phyloP scores from a whole-genome alignment of 1,139 yeast species.

The Debaryomycetaceae sp. region DNA sequence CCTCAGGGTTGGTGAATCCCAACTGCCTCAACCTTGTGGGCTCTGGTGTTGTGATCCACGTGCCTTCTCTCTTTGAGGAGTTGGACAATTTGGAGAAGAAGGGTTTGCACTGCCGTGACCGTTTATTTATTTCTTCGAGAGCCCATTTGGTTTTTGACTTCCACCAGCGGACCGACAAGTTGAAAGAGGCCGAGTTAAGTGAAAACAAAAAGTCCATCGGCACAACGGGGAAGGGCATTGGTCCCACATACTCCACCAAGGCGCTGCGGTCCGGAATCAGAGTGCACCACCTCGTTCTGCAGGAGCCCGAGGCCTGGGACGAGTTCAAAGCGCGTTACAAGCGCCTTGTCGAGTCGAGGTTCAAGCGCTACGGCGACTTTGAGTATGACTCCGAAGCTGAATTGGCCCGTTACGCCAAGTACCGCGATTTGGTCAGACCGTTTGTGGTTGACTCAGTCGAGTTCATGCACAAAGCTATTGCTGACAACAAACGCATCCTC shows the following conservation, averaged over 20 bases:
- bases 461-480: slow-evolving; percentile 83
- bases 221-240: slow-evolving; percentile 98
- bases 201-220: slow-evolving; percentile 88
- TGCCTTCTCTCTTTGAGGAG: slow-evolving; percentile 90
- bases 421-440: slow-evolving; percentile 74
- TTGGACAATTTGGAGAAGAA: slow-evolving; percentile 74
- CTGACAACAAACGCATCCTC: slow-evolving; percentile 74
- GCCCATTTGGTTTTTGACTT: slow-evolving; percentile 96
- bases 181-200: slow-evolving; percentile 89
- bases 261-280: slow-evolving; percentile 96
- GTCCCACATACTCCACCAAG: slow-evolving; percentile 96
- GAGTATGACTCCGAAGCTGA: slow-evolving; percentile 84
- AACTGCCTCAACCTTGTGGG: slow-evolving; percentile 88
- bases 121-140: slow-evolving; percentile 85
- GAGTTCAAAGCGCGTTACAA: slow-evolving; percentile 78
- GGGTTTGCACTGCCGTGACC: slow-evolving; percentile 73
- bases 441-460: slow-evolving; percentile 90
- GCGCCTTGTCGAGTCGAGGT: slow-evolving; percentile 75
- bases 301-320: slow-evolving; percentile 88
- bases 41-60: slow-evolving; percentile 93
- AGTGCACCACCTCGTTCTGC: slow-evolving; percentile 90
- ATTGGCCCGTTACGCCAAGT: slow-evolving; percentile 67
- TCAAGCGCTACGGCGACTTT: slow-evolving; percentile 87
- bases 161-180: slow-evolving; percentile 94
- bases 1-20: slow-evolving; percentile 93